Evolutionary conservation across 2,329 filamentous ascomycete species (phyloP), one percentile per base, ranked within the genome.

Genomic region (Ambrosiella xylebori): DNA sequence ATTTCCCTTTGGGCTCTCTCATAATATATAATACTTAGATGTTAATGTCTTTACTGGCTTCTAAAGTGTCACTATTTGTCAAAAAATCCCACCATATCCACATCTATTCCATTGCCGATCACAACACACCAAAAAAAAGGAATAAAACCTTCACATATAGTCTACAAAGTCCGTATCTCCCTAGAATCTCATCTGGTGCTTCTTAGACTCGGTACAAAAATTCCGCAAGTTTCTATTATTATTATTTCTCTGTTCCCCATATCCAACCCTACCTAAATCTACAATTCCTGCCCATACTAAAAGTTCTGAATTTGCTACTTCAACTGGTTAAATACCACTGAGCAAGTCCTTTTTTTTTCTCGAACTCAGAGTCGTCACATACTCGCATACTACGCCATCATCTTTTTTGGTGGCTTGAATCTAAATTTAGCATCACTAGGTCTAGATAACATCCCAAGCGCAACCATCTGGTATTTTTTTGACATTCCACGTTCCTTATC

Each of bases 141-240:
- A 27, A 27, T 27, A 27, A 27, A 27, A 27, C 3, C 27, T 5
- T 27, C 27, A 27, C 4, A 27, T 27, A 27, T 27, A 27, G 27
- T 27, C 27, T 27, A 27, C 27, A 27, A 27, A 27, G 27, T 27
- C 27, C 27, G 27, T 27, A 17, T 13, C 44, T 17, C 11, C 44
- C 5, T 47, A 47, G n/a, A 15, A 47, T 8, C 44, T 11, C n/a
- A 15, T 15, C 11, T 47, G 19, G 5, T 15, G n/a, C n/a, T 47
- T 17, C 44, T 17, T n/a, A 47, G 44, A 17, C n/a, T 47, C 44
- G 44, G 44, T 47, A 15, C 11, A 17, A 2, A 17, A 8, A 13
- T 47, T 47, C 44, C 44, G 44, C 44, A 47, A 47, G 44, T 47
- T 47, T 47, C 44, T 47, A 47, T 47, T 47, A 47, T 47, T 47